Evolutionary conservation across 2,329 filamentous ascomycete genomes (phyloP), one percentile per base, ranked within the genome.

Genomic region (Trichoderma asperellum): DNA sequence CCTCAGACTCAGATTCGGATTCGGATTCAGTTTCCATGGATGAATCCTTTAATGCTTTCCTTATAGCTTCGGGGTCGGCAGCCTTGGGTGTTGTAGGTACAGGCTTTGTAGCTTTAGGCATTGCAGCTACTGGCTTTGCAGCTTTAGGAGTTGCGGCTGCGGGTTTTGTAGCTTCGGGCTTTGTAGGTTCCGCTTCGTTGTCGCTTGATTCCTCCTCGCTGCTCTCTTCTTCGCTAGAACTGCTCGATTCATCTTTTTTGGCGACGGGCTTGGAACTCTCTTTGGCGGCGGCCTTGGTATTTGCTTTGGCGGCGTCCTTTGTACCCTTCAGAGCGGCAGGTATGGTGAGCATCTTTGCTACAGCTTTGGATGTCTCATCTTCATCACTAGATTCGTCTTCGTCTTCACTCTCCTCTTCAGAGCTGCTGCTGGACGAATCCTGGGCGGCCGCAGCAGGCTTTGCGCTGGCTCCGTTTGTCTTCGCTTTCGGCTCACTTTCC

Each of bases 21-120:
- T 78, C 77, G 68, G 75, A 78, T 53, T 77, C 77, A 47, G 76
- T 78, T 37, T 78, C 77, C 68, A 75, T 78, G 63, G 70, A 73
- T 2, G 72, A 73, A 16, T 73, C 57, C 16, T 67, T 72, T 24
- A 70, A 29, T 55, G 74, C 5, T 27, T 70, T 37, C 12, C 60
- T 53, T 53, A 49, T 29, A 34, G 71, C 34, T 67, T 78, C 73
- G 52, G 70, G 35, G 4, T 43, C 40, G 8, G 40, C 18, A n/a
- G 16, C 40, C 40, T 43, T 43, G 40, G 40, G 40, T 43, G 40
- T 43, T 43, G 6, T 18, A 43, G 40, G 40, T 10, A 43, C 40
- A n/a, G 40, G 18, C 18, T 43, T 43, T 43, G 40, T 16, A 43
- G 18, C 40, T n/a, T n/a, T n/a, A 7, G 40, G 40, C 3, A 16